phyloP scores from a whole-genome alignment of 1,139 yeast species.

The Yamadazyma sp. region DNA sequence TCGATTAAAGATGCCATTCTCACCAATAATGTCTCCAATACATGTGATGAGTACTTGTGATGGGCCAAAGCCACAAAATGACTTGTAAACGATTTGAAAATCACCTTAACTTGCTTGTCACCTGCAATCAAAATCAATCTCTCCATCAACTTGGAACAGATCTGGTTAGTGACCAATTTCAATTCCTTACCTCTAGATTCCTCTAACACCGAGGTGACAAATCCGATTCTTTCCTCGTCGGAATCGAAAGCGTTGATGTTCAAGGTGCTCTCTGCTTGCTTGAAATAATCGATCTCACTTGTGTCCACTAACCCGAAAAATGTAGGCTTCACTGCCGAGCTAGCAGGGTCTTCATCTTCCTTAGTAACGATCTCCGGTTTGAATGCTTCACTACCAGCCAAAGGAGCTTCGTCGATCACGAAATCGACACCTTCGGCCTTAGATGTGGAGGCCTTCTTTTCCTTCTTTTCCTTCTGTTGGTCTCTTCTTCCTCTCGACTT shows the following conservation, averaged over 20 bases:
- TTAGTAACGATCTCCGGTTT: constrained; percentile 6
- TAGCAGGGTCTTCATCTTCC: constrained; percentile 8
- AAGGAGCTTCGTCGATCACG: constrained; percentile 15
- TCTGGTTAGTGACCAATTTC: constrained; percentile 89
- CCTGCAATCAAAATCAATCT: constrained; percentile 70
- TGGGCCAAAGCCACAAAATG: constrained; percentile 75
- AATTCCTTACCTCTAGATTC: constrained; percentile 90
- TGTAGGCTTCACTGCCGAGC: constrained; percentile 18
- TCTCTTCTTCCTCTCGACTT: constrained; percentile 67
- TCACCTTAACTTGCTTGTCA: constrained; percentile 60
- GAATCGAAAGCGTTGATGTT: constrained; percentile 77
- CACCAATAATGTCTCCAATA: constrained; percentile 80
- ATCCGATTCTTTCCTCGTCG: constrained; percentile 70
- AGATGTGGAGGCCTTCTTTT: too few species aligned
- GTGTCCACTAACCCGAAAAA: constrained; percentile 88
- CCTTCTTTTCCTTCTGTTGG: constrained; percentile 33
- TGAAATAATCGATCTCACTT: constrained; percentile 84
- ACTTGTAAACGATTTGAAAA: constrained; percentile 68
- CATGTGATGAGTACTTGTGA: constrained; percentile 93
- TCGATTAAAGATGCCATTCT: constrained; percentile 77
- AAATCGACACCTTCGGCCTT: constrained; percentile 14
- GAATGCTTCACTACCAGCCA: constrained; percentile 11
- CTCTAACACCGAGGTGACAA: constrained; percentile 74
- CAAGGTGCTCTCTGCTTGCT: constrained; percentile 85
- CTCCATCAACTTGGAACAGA: constrained; percentile 90